phyloP scores from a whole-genome alignment of 2,329 filamentous ascomycete genomes.

The Pyricularia sp. region DNA sequence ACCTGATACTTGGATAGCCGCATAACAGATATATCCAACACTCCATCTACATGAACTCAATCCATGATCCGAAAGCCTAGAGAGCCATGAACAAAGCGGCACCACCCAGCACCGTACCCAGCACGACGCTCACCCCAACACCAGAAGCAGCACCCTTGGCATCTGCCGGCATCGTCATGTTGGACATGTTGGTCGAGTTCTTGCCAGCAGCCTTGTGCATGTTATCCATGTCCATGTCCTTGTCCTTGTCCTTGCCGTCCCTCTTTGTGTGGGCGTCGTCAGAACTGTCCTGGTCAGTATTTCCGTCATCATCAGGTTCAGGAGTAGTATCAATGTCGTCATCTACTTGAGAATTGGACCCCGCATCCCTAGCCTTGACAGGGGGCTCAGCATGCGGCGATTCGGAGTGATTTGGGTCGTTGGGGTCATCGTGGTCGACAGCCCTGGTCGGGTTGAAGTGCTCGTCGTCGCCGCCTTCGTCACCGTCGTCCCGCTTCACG shows the following conservation, averaged over 20 bases:
- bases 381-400: background rate
- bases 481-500: background rate
- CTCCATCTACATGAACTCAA: too few relatives aligned
- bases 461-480: background rate
- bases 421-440: background rate
- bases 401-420: background rate
- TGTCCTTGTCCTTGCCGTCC: too few relatives aligned
- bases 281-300: background rate
- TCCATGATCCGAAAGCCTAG: background rate
- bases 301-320: background rate
- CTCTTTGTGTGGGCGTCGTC: background rate
- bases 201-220: background rate
- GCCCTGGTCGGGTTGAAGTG: background rate
- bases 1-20: too few relatives aligned
- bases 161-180: background rate
- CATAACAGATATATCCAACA: too few relatives aligned
- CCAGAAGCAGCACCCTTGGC: background rate
- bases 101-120: background rate
- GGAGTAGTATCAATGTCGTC: background rate
- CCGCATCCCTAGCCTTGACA: background rate
- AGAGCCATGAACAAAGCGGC: background rate
- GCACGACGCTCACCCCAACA: background rate
- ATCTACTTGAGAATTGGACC: background rate
- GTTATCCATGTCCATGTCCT: too few relatives aligned
- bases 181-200: background rate